A percentile compares a stretch with the other conserved stretches of the same genome.
phyloP scores from a whole-genome alignment of 2,329 filamentous ascomycete genomes.

The Pyrenophora graminea region DNA sequence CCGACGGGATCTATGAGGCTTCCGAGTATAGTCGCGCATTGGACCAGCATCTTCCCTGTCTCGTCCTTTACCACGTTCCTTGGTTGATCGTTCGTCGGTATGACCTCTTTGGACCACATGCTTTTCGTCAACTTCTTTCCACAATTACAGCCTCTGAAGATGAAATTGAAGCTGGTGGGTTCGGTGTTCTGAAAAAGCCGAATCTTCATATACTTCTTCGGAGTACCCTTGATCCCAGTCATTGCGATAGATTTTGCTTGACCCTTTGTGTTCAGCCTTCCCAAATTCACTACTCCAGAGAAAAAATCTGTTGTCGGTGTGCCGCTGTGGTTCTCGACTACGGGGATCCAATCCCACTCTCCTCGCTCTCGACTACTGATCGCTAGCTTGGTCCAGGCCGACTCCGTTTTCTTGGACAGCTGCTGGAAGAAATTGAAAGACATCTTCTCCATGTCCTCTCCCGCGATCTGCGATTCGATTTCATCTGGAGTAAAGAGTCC shows the following conservation, averaged over 20 bases:
- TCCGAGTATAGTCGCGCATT: conserved; percentile 5
- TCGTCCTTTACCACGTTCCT: conserved; percentile 1
- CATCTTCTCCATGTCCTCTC: conserved; percentile 3
- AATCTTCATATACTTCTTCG: conserved; percentile 8
- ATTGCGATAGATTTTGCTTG: conserved; percentile 1
- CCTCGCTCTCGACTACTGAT: conserved; percentile 5
- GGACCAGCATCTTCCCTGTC: conserved; percentile 10
- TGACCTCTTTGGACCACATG: neutral
- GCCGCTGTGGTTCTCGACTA: conserved; percentile 1
- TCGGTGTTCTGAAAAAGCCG: neutral
- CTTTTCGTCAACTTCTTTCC: conserved; percentile 5
- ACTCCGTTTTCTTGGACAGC: neutral
- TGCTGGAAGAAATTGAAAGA: conserved; percentile 8
- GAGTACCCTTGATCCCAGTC: neutral
- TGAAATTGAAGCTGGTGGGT: neutral
- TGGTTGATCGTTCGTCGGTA: conserved; percentile 2
- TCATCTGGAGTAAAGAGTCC: conserved; percentile 5
- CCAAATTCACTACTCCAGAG: conserved; percentile 3
- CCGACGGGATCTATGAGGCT: conserved; percentile 5
- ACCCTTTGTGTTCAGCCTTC: conserved; percentile 3
- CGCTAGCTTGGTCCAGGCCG: conserved; percentile 8
- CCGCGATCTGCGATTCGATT: conserved; percentile 1
- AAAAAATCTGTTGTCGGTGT: conserved; percentile 1
- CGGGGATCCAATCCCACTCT: conserved; percentile 10
- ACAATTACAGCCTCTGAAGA: conserved; percentile 5